Evolutionary conservation across 2,329 filamentous ascomycete genomes (phyloP), one percentile per base, ranked within the genome.

Genomic region (Emergomyces pasteurianus): DNA sequence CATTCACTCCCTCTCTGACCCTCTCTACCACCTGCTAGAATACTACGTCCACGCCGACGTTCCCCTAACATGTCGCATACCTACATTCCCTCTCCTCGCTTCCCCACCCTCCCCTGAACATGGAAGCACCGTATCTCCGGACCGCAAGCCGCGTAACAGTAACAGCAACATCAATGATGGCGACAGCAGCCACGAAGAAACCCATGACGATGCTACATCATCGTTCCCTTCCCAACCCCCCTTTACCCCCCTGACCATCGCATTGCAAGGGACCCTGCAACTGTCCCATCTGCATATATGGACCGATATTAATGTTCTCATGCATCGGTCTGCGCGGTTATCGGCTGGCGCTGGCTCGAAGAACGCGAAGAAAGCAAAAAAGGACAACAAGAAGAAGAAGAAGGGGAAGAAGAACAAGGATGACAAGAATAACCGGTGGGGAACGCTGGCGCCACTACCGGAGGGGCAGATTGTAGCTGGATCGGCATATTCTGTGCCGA

Each of bases 1-100:
- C 53, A 78, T 81, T 62, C 73, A 76, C 61, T 73, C 75, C 36
- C 77, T 81, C 10, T 75, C 80, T 36, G 82, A 83, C 63, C 73
- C 80, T 2, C 74, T 80, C 42, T 79, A 83, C 65, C 82, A 84
- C 66, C 69, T 82, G 28, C 65, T 81, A 49, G 72, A 97, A 78
- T 97, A 96, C 81, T 97, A 97, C 81, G 87, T 97, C 73, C 94
- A 97, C 81, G 91, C 88, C 78, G 94, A 99, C 76, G 92, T 91
- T 21, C 94, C 94, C 10, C 81, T 97, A 57, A 86, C 90, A 60
- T 99, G 94, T 75, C 92, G 94, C 58, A 84, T 97, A 16, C 90
- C 92, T 34, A 84, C 90, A 0, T 86, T 87, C 8, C 92, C 92
- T 0, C 75, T 84, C 75, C 61, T 69, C 63, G 34, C 60, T 65